A percentile compares a stretch with the other conserved stretches of the same genome.
phyloP scores from a whole-genome alignment of 345 rosid species.

The Dipteronia sinensis region DNA sequence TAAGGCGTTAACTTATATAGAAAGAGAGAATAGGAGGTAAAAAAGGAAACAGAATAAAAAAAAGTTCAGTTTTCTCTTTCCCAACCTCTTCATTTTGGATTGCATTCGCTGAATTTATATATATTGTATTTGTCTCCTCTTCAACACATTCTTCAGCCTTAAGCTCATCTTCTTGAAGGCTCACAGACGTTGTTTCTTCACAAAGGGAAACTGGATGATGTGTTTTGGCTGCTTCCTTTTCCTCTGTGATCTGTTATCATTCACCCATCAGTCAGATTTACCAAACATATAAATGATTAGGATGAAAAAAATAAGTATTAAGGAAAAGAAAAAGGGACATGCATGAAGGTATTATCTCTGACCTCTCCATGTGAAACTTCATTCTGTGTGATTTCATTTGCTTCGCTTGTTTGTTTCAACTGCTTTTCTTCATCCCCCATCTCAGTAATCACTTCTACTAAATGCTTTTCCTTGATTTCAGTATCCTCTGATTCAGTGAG shows the following conservation, averaged over 20 bases:
- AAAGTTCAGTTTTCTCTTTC: neutral
- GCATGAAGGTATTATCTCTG: slow-evolving; percentile 11
- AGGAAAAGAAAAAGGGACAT: neutral
- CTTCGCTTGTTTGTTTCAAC: slow-evolving; percentile 21
- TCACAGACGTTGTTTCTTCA: slow-evolving; percentile 31
- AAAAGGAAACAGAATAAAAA: neutral
- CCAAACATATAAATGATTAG: neutral
- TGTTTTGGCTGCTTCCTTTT: slow-evolving; percentile 29
- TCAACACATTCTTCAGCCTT: slow-evolving; percentile 23
- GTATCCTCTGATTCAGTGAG: slow-evolving; percentile 21
- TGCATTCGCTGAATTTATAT: slow-evolving; percentile 16
- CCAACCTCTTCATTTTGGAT: slow-evolving; percentile 41
- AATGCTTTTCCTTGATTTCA: slow-evolving; percentile 21
- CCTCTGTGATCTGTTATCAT: slow-evolving; percentile 34
- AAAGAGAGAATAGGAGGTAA: neutral
- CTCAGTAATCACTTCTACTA: slow-evolving; percentile 18
- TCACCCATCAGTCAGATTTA: slow-evolving; percentile 6
- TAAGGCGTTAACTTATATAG: slow-evolving; percentile 8
- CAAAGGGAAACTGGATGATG: slow-evolving; percentile 13
- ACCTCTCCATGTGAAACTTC: slow-evolving; percentile 43
- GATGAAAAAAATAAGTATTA: neutral
- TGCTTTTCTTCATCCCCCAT: slow-evolving; percentile 19
- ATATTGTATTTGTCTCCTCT: slow-evolving; percentile 15
- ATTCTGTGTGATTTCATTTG: slow-evolving; percentile 21
- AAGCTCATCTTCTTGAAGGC: slow-evolving; percentile 26